Evolutionary conservation across 2,329 filamentous ascomycete genomes (phyloP).

Genomic region (Fusarium sp.): DNA sequence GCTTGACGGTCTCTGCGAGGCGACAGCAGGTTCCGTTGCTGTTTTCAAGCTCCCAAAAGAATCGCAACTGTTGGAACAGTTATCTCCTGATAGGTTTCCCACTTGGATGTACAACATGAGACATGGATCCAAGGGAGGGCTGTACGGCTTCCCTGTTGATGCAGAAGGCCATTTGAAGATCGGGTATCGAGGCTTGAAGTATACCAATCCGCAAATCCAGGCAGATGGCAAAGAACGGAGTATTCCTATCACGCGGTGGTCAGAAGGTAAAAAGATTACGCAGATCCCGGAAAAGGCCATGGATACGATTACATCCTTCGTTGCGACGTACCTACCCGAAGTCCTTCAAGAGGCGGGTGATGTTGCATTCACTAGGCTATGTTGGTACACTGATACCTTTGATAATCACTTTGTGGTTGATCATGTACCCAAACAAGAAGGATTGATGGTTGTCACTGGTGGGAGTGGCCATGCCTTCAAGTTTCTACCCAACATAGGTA

Average conservation of each 20-base stretch:
- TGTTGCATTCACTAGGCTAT: conserved; percentile 58
- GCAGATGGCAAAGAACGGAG: conserved; percentile 51
- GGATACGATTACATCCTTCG: conserved; percentile 41
- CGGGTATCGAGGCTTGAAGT: conserved; percentile 46
- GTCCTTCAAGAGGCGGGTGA: conserved; percentile 40
- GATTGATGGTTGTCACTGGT: conserved; percentile 20
- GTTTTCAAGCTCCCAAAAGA: conserved; percentile 55
- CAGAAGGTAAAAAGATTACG: conserved; percentile 22
- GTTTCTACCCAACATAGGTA: conserved; percentile 40
- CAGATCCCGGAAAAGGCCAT: conserved; percentile 26
- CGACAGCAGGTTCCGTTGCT: conserved; percentile 59
- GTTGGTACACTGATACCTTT: conserved; percentile 50
- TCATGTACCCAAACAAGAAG: conserved; percentile 1
- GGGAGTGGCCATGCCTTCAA: conserved; percentile 29
- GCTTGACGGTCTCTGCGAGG: conserved; percentile 57
- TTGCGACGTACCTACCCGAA: conserved; percentile 56
- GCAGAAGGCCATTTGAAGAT: conserved; percentile 43
- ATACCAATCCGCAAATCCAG: conserved; percentile 53
- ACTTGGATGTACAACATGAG: conserved; percentile 50
- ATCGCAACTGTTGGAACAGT: conserved; percentile 52
- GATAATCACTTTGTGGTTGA: conserved; percentile 31
- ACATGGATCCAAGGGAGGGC: conserved; percentile 21
- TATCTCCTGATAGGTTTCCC: conserved; percentile 58
- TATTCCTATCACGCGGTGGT: conserved; percentile 54
- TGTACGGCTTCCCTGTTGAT: conserved; percentile 46